Evolutionary conservation across 768 basidiomycete genomes (phyloP).

Genomic region (Grammothele lineata): DNA sequence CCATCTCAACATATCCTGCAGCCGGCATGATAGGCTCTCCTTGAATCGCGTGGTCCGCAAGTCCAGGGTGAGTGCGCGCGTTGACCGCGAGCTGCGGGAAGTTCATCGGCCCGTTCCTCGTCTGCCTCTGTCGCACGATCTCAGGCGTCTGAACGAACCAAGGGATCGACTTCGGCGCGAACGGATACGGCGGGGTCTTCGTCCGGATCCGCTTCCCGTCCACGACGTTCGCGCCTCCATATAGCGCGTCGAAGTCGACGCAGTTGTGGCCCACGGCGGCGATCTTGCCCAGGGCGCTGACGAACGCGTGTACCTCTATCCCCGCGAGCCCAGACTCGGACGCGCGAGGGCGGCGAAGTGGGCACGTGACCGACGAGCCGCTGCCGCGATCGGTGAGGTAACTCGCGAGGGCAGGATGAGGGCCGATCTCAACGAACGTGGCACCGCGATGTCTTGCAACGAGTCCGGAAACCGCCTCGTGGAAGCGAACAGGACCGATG

Average conservation of each 20-base stretch:
- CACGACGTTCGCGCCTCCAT: slow-evolving; percentile 15
- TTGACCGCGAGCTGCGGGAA: slow-evolving; percentile 33
- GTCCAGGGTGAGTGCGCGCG: slow-evolving; percentile 31
- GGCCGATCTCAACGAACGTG: slow-evolving; percentile 34
- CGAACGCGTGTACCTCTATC: slow-evolving; percentile 25
- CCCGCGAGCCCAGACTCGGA: slow-evolving; percentile 17
- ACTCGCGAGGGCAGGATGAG: slow-evolving; percentile 36
- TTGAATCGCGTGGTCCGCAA: slow-evolving; percentile 42
- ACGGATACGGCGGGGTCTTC: slow-evolving; percentile 26
- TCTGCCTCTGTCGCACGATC: slow-evolving; percentile 19
- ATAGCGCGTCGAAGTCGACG: slow-evolving; percentile 30
- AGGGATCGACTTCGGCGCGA: slow-evolving; percentile 25
- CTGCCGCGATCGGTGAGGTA: slow-evolving; percentile 26
- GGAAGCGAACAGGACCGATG: slow-evolving; percentile 35
- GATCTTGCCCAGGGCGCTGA: slow-evolving; percentile 28
- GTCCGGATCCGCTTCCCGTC: too few relatives aligned
- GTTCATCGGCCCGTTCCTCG: slow-evolving; percentile 34
- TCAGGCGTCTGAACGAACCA: slow-evolving; percentile 15
- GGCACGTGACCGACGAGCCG: slow-evolving; percentile 20
- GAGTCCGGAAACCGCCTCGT: slow-evolving; percentile 27
- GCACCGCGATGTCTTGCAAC: slow-evolving; percentile 16
- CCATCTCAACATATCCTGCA: slow-evolving; percentile 39
- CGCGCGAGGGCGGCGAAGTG: slow-evolving; percentile 22
- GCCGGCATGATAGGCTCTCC: slow-evolving; percentile 45
- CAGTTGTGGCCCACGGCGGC: slow-evolving; percentile 26